Conservation (phyloP, 495 filamentous ascomycete genomes). For the Penicillium longicatenatum region DNA sequence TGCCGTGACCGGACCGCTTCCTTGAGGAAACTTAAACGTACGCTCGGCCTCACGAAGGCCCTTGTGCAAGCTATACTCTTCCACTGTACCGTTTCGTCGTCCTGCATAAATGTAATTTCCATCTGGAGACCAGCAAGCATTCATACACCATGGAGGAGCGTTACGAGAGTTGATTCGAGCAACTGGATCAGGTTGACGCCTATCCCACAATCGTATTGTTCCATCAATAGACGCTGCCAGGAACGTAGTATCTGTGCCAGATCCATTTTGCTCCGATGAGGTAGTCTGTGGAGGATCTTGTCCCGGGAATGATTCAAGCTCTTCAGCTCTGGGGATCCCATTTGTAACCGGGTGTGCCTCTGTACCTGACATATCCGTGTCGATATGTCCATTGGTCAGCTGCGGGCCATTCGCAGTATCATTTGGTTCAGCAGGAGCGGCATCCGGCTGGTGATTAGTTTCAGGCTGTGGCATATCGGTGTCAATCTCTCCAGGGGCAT, state of each 20-base stretch:
- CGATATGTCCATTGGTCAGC: slow-evolving; percentile 18
- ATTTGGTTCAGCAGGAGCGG: slow-evolving; percentile 12
- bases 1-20: slow-evolving; percentile 85
- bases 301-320: slow-evolving; percentile 31
- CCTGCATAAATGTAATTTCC: slow-evolving; percentile 96
- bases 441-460: slow-evolving; percentile 15
- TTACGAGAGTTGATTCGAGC: slow-evolving; percentile 74
- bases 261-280: slow-evolving; percentile 41
- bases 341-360: slow-evolving; percentile 39
- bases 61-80: slow-evolving; percentile 89
- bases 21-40: slow-evolving; percentile 86
- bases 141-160: slow-evolving; percentile 96
- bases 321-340: slow-evolving; percentile 56
- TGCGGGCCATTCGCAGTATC: slow-evolving; percentile 9
- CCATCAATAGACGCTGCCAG: slow-evolving; percentile 87
- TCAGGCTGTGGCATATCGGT: slow-evolving; percentile 26
- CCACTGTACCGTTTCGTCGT: slow-evolving; percentile 88
- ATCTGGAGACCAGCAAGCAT: slow-evolving; percentile 94
- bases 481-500: slow-evolving; percentile 39
- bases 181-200: slow-evolving; percentile 72
- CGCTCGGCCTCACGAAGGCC: slow-evolving; percentile 73
- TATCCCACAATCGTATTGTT: slow-evolving; percentile 88
- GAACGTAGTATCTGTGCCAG: slow-evolving; percentile 68
- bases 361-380: slow-evolving; percentile 23
- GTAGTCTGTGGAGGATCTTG: slow-evolving; percentile 35